Conservation (phyloP, 179 eudicot genomes). For the Carnegiea gigantea region DNA sequence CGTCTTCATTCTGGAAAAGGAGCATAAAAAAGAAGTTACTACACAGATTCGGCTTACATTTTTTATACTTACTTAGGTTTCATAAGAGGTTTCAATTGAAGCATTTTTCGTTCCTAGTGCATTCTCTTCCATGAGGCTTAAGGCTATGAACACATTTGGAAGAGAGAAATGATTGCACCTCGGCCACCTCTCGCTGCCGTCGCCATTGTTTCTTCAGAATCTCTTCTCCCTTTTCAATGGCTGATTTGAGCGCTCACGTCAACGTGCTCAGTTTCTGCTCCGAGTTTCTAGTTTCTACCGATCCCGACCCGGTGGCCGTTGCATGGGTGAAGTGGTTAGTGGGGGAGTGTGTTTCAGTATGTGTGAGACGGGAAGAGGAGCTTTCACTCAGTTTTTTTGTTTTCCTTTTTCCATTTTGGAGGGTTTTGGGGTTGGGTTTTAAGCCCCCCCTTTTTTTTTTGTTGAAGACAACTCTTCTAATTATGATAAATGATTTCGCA, state of each 20-base stretch:
- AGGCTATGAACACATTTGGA: no score
- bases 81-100: neutral
- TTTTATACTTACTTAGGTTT: no score
- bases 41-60: neutral
- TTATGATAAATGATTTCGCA: no score
- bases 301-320: neutral
- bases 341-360: neutral
- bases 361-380: neutral
- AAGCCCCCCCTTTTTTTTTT: no score
- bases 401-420: no score
- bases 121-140: neutral
- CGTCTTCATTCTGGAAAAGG: slow-evolving; percentile 57
- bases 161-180: neutral
- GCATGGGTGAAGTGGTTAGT: neutral
- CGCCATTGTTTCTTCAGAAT: slow-evolving; percentile 44
- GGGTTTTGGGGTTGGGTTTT: no score
- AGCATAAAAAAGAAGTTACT: neutral
- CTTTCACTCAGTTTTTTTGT: no score
- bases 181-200: slow-evolving; percentile 50
- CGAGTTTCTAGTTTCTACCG: neutral
- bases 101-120: neutral
- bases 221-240: neutral
- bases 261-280: neutral
- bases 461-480: no score
- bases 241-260: neutral